Evolutionary conservation across 306 rosid species (phyloP), one percentile per base, ranked within the genome.

Genomic region (Gynostemma pentaphyllum): DNA sequence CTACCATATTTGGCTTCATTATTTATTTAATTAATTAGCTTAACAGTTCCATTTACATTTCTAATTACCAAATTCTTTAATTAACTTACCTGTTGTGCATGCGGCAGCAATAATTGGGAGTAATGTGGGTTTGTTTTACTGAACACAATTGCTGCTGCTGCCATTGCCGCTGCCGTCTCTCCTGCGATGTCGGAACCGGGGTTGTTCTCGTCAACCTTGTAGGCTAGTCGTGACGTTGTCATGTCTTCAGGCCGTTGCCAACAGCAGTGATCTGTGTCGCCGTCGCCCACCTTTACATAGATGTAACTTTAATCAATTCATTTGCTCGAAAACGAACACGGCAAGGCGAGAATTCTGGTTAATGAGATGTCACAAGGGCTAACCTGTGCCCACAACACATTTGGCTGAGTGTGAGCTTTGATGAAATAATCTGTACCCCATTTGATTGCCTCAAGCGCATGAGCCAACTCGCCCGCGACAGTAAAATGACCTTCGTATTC

Each of bases 241-340:
- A 87, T 90, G 48, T 90, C 97, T 67, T 90, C 94, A 15, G 97
- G 85, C 52, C 97, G 76, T 70, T 90, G 95, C 97, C 97, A 90
- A 62, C 97, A 90, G 48, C 85, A 90, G 78, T 90, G 97, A 66
- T 87, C 97, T 0, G 90, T 82, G n/a, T 56, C 57, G 1, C 95
- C 97, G 2, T 89, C 95, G 5, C 97, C 97, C 56, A 86, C 97
- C 97, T 86, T 61, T 27, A 68, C 29, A 55, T 41, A n/a, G 16
- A 45, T 16, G 21, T 7, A 7, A 5, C n/a, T n/a, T n/a, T n/a
- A n/a, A n/a, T n/a, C n/a, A n/a, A n/a, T n/a, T n/a, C n/a, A n/a
- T n/a, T n/a, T n/a, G n/a, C n/a, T n/a, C n/a, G n/a, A n/a, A n/a
- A n/a, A n/a, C n/a, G n/a, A n/a, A n/a, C n/a, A n/a, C n/a, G n/a